phyloP scores from a whole-genome alignment of 768 basidiomycete genomes.

The Pleurotus ostreatus region DNA sequence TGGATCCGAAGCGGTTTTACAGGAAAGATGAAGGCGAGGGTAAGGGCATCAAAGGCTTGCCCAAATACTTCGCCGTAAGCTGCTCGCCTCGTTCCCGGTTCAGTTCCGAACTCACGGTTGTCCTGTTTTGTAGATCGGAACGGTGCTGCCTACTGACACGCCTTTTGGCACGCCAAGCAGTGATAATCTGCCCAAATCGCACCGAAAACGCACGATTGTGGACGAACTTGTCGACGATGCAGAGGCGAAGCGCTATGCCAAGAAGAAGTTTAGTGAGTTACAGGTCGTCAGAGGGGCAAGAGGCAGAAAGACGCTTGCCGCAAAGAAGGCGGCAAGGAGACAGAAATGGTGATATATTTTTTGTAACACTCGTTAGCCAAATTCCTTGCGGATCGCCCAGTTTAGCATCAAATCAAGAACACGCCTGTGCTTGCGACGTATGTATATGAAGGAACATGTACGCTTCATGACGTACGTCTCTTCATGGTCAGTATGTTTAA shows the following conservation, averaged over 20 bases:
- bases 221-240: constrained; percentile 89
- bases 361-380: neutral
- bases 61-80: constrained; percentile 87
- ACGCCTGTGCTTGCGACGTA: neutral
- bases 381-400: neutral
- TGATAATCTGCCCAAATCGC: constrained; percentile 67
- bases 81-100: constrained; percentile 3
- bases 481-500: too few relatives aligned
- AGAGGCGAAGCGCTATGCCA: constrained; percentile 83
- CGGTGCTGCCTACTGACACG: constrained; percentile 61
- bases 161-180: constrained; percentile 68
- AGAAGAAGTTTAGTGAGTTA: constrained; percentile 83
- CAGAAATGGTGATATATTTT: constrained; percentile 57
- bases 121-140: constrained; percentile 60
- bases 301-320: constrained; percentile 66
- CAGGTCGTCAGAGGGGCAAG: constrained; percentile 63
- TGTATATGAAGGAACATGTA: neutral
- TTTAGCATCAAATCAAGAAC: neutral
- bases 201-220: constrained; percentile 78
- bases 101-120: constrained; percentile 5
- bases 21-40: constrained; percentile 83
- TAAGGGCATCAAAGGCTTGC: constrained; percentile 78
- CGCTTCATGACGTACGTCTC: too few relatives aligned
- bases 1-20: constrained; percentile 92
- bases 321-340: constrained; percentile 58